Base-by-base conservation (phyloP, 108 stramenopile genomes). In the Licmophora abbreviata region DNA sequence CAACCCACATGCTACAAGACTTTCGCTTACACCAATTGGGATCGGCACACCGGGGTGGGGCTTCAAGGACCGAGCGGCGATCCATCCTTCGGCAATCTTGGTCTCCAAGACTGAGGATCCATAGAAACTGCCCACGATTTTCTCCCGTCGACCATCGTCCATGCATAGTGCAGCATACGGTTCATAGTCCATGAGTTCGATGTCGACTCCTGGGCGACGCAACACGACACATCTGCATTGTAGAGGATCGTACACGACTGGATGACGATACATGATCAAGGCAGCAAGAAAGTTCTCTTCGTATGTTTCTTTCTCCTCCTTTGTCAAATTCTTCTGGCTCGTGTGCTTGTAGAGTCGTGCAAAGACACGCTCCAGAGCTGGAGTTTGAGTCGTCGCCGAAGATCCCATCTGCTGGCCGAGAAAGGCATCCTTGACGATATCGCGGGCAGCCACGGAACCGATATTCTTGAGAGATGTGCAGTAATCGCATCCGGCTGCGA, bases 401-500 rank as follows among this genome's bases (percentile, higher is more conserved):
- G 5, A 18, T 1, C 7, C 10, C 26, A 31, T 3, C 4, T 37
- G 11, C 15, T 7, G 4, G 23, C 8, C 31, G 26, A 37, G 38
- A 51, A 76, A 76, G 2, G 63, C 68, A 0, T 59, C 32, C 22
- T 58, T 57, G 4, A 90, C 79, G 43, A 80, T 68, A 47, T 79
- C 64, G 35, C 86, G 55, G 3, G 96, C 97, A 3, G 81, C 94
- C 6, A 66, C 47, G 28, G 96, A 52, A 20, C 97, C 99, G 48
- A 98, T 76, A 0, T 95, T 93, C 10, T 66, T 64, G 20, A 98
- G 51, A 12, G 74, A 69, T 4, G 70, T 36, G 24, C 84, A 72
- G 52, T 99, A 99, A 70, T 99, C 99, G 47, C 97, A 99, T 8
- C 99, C 99, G 28, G 88, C 64, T 6, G 91, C 58, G 6, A 96